A percentile compares a stretch with the other conserved stretches of the same genome.
phyloP scores from a whole-genome alignment of 169 alveolate species.

The Besnoitia besnoiti region DNA sequence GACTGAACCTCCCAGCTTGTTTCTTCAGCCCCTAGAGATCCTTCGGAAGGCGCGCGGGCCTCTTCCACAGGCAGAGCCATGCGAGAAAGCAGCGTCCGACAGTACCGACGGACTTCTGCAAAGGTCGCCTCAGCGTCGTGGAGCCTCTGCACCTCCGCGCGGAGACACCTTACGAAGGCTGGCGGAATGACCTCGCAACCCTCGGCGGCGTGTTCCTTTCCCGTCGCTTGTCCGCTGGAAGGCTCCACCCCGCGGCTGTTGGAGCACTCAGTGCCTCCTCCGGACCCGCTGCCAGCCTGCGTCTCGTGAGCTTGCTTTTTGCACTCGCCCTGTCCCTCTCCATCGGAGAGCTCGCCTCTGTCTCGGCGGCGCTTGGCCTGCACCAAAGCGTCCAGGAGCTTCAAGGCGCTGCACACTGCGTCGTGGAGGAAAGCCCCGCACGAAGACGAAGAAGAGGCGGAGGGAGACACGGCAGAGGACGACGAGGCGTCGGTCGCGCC shows the following conservation, averaged over 20 bases:
- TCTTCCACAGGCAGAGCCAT: background rate
- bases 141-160: background rate
- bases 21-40: background rate
- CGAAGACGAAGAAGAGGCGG: background rate
- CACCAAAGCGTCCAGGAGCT: conserved; percentile 17
- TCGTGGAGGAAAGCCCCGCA: conserved; percentile 16
- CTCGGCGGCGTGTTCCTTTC: background rate
- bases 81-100: conserved; percentile 34
- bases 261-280: too few relatives aligned
- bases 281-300: too few relatives aligned
- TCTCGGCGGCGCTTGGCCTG: background rate
- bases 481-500: background rate
- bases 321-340: background rate
- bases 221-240: background rate
- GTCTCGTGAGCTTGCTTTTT: too few relatives aligned
- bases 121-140: background rate
- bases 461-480: background rate
- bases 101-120: conserved; percentile 20
- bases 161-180: background rate
- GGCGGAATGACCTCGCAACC: background rate
- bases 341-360: background rate
- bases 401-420: conserved; percentile 41
- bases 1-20: too few relatives aligned
- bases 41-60: too few relatives aligned
- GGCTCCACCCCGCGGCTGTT: too few relatives aligned